Base-by-base conservation (phyloP, 305 asterid species). In the Ajuga reptans region DNA sequence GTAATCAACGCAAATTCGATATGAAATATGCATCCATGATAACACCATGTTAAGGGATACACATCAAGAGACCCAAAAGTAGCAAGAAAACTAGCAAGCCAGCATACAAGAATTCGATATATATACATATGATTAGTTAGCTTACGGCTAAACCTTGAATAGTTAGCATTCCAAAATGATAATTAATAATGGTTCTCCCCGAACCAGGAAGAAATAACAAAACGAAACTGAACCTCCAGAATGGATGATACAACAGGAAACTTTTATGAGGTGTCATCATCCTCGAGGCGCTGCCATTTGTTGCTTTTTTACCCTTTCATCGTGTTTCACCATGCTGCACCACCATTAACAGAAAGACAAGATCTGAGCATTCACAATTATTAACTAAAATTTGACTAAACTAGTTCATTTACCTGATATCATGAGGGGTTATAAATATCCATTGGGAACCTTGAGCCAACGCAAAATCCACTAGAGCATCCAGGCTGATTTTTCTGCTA, bases 341-440 rank as follows among this genome's bases (percentile, higher is more conserved):
- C 77, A 76, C 49, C 36, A 21, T 21, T 21, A n/a, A n/a, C 27
- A 21, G 1, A 21, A 1, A 21, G 1, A 31, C 36, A 31, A 31
- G 36, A 21, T 21, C 27, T 21, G 36, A 31, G 36, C 61, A 62
- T n/a, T 58, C 37, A 54, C 17, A 14, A 42, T 5, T 56, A 45
- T 4, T 31, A 3, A 39, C 17, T 21, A 2, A n/a, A 51, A 8
- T 9, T 47, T 56, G 10, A 31, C 59, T 41, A 24, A 17, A 58
- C 63, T 18, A 9, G 39, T 33, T 45, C 15, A 15, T 55, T 42
- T 76, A 92, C 98, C 98, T 83, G 77, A 93, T 89, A 80, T 91
- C 99, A 68, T 93, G 97, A 53, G 97, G 97, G 31, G 97, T 93
- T 59, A 93, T 89, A 76, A 91, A 93, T 71, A 93, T 91, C 99